phyloP scores from a whole-genome alignment of 441 rosid genomes.

The Erodium moschatum region DNA sequence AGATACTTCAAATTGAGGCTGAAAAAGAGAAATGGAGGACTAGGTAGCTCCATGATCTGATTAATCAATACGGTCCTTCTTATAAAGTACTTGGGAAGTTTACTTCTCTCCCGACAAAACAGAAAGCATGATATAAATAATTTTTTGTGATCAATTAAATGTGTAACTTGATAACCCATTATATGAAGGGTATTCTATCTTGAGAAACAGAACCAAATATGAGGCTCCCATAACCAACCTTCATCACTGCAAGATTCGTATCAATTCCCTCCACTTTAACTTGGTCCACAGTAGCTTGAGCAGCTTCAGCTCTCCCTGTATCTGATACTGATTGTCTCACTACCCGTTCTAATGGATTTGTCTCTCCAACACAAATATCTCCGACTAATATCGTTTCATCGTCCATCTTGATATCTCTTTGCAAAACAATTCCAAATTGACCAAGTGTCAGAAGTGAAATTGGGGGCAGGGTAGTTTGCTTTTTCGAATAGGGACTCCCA shows the following conservation, averaged over 20 bases:
- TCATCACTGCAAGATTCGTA: conserved; percentile 76
- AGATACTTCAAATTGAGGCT: background rate
- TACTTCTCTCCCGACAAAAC: background rate
- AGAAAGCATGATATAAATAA: background rate
- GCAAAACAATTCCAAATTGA: conserved; percentile 51
- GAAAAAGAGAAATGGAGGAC: conserved; percentile 8
- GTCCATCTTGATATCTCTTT: conserved; percentile 36
- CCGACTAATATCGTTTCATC: conserved; percentile 35
- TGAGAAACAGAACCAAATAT: conserved; percentile 11
- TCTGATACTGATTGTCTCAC: conserved; percentile 60
- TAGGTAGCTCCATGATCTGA: conserved; percentile 4
- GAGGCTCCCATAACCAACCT: conserved; percentile 36
- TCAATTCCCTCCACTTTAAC: conserved; percentile 92
- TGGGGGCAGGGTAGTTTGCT: conserved; percentile 44
- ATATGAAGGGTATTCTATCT: conserved; percentile 14
- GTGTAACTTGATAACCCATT: too few species aligned
- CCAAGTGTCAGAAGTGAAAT: conserved; percentile 47
- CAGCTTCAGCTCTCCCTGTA: conserved; percentile 75
- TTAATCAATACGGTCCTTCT: too few species aligned
- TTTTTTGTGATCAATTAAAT: conserved; percentile 5
- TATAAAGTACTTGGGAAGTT: too few species aligned
- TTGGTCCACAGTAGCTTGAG: conserved; percentile 82
- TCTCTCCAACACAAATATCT: conserved; percentile 72
- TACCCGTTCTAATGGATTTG: conserved; percentile 63
- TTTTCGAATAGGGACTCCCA: conserved; percentile 37